Percentiles rank a stretch among this genome's conserved stretches.
phyloP scores from a whole-genome alignment of 176 grass and related monocot genomes.

The Zea mays region Zm-B73-REFERENCE-NAM-5.0 NC_050098.1:19490001-19490500 shows the following conservation, averaged over 20 bases:
- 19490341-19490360: not conserved
- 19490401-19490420: not conserved
- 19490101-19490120: not conserved
- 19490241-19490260: not conserved
- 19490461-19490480: not conserved
- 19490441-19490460: not conserved
- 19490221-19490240: not conserved
- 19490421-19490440: not conserved
- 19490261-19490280: not conserved
- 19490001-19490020: conserved; percentile 12
- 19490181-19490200: not conserved
- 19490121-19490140: not conserved
- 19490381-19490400: not conserved
- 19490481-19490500: not conserved
- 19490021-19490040: not conserved
- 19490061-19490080: not conserved
- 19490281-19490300: not conserved
- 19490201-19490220: not conserved
- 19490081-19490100: not conserved
- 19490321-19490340: not conserved
- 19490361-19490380: not conserved
- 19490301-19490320: not conserved
- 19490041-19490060: conserved; percentile 22
- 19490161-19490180: not conserved
- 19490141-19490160: not conserved